A percentile compares a stretch with the other conserved stretches of the same genome.
phyloP scores from a whole-genome alignment of 768 basidiomycete species.

The Lactifluus echinatus region DNA sequence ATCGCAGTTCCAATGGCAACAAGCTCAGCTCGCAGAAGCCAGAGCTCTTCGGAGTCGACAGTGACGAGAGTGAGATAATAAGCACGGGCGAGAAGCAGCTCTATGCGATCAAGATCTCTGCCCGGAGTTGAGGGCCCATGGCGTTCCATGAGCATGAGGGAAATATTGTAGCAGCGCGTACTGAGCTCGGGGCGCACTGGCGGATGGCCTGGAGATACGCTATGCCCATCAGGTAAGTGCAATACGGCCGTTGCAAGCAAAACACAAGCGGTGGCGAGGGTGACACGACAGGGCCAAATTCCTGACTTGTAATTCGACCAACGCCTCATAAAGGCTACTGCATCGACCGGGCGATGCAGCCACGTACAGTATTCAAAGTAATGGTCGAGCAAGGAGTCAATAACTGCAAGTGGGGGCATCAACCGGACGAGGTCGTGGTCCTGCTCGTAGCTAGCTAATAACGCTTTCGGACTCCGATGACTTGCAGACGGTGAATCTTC shows the following conservation, averaged over 20 bases:
- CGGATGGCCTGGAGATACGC: conserved; percentile 16
- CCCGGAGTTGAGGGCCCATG: conserved; percentile 42
- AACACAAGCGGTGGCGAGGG: conserved; percentile 18
- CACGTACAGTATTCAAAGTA: conserved; percentile 21
- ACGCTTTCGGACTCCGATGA: conserved; percentile 2
- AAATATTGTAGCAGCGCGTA: conserved; percentile 60
- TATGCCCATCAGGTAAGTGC: conserved; percentile 18
- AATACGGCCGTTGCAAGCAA: conserved; percentile 17
- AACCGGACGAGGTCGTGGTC: conserved; percentile 19
- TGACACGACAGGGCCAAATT: conserved; percentile 16
- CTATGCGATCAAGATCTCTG: conserved; percentile 68
- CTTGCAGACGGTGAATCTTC: conserved; percentile 5
- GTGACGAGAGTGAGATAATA: conserved; percentile 70
- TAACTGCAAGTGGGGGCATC: conserved; percentile 17
- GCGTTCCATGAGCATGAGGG: conserved; percentile 53
- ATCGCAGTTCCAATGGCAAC: conserved; percentile 70
- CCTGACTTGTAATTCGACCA: conserved; percentile 20
- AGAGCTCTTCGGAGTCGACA: conserved; percentile 73
- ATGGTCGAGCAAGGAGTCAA: conserved; percentile 17
- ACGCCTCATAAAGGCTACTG: conserved; percentile 12
- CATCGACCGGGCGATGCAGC: conserved; percentile 14
- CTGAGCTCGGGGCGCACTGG: conserved; percentile 31
- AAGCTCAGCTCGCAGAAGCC: conserved; percentile 66
- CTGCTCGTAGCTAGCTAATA: conserved; percentile 13
- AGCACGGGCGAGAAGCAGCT: conserved; percentile 58